Evolutionary conservation across 2,329 filamentous ascomycete species (phyloP).

Genomic region (Venturia effusa): DNA sequence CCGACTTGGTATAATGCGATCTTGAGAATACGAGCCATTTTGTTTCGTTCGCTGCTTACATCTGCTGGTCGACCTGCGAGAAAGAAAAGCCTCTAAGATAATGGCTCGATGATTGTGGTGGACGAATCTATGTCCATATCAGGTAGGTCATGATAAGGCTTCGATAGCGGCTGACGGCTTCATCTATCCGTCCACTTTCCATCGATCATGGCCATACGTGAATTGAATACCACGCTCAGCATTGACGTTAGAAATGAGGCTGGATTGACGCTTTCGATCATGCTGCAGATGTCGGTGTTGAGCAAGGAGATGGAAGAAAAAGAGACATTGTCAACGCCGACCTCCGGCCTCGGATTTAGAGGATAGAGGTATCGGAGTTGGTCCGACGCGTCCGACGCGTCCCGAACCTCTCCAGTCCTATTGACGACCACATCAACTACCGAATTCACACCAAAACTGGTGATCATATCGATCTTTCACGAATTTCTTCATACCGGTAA

Average conservation of each 20-base stretch:
- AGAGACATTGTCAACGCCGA: neutral
- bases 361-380: neutral
- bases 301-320: neutral
- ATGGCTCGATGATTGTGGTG: no score
- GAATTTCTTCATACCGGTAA: no score
- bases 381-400: no score
- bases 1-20: constrained; percentile 45
- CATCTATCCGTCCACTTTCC: neutral
- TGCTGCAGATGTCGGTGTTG: neutral
- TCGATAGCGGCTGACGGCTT: neutral
- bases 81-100: no score
- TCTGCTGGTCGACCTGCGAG: neutral
- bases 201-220: neutral
- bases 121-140: neutral
- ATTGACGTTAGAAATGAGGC: no score
- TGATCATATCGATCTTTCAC: no score
- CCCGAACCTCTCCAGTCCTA: no score
- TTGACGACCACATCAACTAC: no score
- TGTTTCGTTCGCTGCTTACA: neutral
- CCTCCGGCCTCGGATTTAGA: neutral
- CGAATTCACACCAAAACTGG: no score
- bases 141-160: neutral
- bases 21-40: constrained; percentile 29
- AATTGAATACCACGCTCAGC: no score
- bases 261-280: no score